These are phyloP conservation scores for Capsicum rhomboideum DNA, from an alignment of 257 asterid genomes.

Conservation along the genomic window DNA sequence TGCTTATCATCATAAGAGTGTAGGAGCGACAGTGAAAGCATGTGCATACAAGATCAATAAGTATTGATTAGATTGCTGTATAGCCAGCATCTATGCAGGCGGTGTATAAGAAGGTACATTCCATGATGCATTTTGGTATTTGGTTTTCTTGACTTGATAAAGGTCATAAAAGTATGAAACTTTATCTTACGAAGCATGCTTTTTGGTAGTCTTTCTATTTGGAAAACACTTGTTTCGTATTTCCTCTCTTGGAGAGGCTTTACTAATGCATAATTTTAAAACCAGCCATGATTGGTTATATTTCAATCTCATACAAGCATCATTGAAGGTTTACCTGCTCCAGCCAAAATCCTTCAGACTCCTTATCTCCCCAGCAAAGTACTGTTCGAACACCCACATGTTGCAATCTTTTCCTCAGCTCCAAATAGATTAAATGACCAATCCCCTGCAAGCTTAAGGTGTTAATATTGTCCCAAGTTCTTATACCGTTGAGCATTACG, in stretches of 20 bases:
- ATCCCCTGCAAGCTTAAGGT: constrained; percentile 52
- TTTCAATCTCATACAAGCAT: background rate
- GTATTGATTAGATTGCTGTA: background rate
- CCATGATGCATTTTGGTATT: background rate
- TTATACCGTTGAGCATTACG: background rate
- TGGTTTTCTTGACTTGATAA: background rate
- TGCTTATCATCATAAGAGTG: background rate
- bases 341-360: constrained; percentile 88
- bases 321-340: constrained; percentile 48
- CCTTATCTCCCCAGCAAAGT: constrained; percentile 86
- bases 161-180: background rate
- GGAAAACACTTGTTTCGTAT: background rate
- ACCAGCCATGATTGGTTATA: background rate
- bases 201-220: background rate
- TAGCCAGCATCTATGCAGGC: background rate
- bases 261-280: background rate
- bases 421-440: constrained; percentile 57
- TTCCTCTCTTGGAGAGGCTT: background rate
- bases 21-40: too few species aligned
- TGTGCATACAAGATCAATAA: too few species aligned
- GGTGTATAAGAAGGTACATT: background rate
- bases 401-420: constrained; percentile 58
- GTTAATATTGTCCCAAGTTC: constrained; percentile 2
- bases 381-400: constrained; percentile 65
- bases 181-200: background rate